phyloP scores from a whole-genome alignment of 139 green algal genomes.

The Chlamydomonas schloesseri region DNA sequence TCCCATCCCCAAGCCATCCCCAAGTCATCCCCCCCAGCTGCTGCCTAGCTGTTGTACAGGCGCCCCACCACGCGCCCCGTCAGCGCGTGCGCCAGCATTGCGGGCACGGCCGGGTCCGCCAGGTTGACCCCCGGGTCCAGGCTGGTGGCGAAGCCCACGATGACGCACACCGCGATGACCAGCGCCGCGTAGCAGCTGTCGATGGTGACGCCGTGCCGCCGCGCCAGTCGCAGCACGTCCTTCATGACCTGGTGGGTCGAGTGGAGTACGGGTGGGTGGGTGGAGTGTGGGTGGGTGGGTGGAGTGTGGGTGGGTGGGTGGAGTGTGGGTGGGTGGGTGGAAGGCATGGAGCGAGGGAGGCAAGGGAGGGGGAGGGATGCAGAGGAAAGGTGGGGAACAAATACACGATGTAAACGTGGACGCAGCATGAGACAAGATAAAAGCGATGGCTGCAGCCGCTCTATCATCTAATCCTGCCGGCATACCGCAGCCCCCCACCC shows the following conservation, averaged over 20 bases:
- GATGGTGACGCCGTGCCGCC: constrained; percentile 84
- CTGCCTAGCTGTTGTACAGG: constrained; percentile 80
- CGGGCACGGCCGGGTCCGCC: constrained; percentile 85
- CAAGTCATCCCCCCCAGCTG: no score
- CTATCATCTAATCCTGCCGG: no score
- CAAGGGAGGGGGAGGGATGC: no score
- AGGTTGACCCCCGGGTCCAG: constrained; percentile 91
- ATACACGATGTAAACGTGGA: no score
- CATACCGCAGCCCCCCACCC: no score
- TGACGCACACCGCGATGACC: constrained; percentile 86
- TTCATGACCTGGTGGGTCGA: constrained; percentile 30
- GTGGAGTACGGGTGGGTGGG: no score
- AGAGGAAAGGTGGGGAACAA: no score
- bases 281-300: not conserved
- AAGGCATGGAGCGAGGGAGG: no score
- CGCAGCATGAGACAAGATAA: no score
- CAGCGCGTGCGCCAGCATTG: constrained; percentile 78
- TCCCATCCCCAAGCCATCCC: no score
- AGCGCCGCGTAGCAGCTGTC: constrained; percentile 90
- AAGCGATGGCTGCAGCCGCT: no score
- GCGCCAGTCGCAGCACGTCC: constrained; percentile 69
- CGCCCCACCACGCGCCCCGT: constrained; percentile 80
- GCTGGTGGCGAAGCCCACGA: constrained; percentile 88
- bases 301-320: not conserved
- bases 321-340: no score